Base-by-base conservation (phyloP, 305 asterid genomes). In the Caryopteris hybrid region DNA sequence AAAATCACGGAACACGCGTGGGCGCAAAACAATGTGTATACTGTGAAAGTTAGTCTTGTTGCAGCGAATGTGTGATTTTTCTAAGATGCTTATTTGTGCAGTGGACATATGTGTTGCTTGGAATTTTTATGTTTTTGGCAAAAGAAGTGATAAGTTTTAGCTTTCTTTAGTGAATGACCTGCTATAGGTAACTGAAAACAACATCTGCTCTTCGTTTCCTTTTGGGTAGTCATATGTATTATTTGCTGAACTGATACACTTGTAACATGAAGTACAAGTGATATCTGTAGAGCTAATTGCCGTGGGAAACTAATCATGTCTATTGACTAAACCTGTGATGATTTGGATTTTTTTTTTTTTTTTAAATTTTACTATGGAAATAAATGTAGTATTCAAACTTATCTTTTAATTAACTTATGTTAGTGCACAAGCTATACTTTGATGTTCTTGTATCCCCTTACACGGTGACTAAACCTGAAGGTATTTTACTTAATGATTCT, bases 131-230 rank as follows among this genome's bases (percentile, higher is more conserved):
- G 39, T 55, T 55, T 74, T 23, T 52, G 36, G 20, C 8, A 10
- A 48, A 39, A 45, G 41, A 48, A 38, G 21, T 39, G 65, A 54
- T 29, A 1, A 53, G 16, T 66, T 12, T 13, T 11, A 60, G 16
- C 6, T 53, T 27, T 45, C 33, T 31, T 61, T 25, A 20, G 66
- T 54, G 54, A 64, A 53, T 48, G 45, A 41, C 41, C 52, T 43
- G 58, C 33, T 55, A 46, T 69, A 42, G 59, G 45, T 59, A 47
- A n/a, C 42, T 33, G 47, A 33, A 25, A 29, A 61, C 78, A 38
- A 16, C 45, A 22, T 50, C 33, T 1, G 31, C 31, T 10, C 20
- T 20, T 41, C 25, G 55, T 61, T 59, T 47, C 55, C 47, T 61
- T 38, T 61, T 51, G 46, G 55, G 63, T 56, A 31, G 14, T 34